phyloP scores from a whole-genome alignment of 148 eudicot genomes.

The Arctostaphylos glauca region DNA sequence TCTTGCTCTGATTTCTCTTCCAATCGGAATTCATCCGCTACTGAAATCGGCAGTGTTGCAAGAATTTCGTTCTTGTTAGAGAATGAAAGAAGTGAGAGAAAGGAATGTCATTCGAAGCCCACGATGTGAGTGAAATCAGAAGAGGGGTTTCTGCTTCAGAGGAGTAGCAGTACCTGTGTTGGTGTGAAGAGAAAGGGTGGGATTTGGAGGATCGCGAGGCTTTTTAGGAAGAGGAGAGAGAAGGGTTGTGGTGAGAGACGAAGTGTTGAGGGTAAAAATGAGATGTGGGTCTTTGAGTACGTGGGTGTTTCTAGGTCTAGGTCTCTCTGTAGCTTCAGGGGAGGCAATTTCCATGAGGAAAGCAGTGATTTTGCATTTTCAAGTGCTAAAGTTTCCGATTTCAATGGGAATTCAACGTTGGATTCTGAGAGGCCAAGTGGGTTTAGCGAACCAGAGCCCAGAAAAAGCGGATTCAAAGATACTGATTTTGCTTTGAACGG shows the following conservation, averaged over 20 bases:
- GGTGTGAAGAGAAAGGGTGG: constrained; percentile 32
- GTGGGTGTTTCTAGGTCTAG: constrained; percentile 70
- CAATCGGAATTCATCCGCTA: constrained; percentile 32
- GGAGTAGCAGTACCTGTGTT: constrained; percentile 58
- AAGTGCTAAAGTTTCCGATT: constrained; percentile 69
- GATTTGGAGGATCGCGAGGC: constrained; percentile 62
- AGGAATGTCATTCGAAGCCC: constrained; percentile 4
- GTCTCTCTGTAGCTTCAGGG: constrained; percentile 70
- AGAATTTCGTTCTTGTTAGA: constrained; percentile 79
- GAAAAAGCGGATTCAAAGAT: constrained; percentile 34
- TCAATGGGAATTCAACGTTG: constrained; percentile 44
- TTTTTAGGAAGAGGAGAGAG: constrained; percentile 59
- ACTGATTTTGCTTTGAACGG: background rate
- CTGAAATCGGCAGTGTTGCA: constrained; percentile 55
- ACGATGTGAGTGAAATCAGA: constrained; percentile 19
- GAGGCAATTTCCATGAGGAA: constrained; percentile 38
- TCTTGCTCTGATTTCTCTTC: constrained; percentile 64
- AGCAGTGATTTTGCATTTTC: constrained; percentile 44
- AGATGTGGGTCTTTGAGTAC: constrained; percentile 23
- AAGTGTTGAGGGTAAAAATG: constrained; percentile 1
- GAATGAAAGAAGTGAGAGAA: constrained; percentile 33
- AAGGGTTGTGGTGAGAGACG: constrained; percentile 35
- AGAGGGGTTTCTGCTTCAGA: constrained; percentile 31
- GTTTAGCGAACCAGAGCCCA: constrained; percentile 63
- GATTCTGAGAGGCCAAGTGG: constrained; percentile 54